These are phyloP conservation scores for Hydnomerulius pinastri DNA, from an alignment of 768 basidiomycete genomes.

Conservation along the genomic window DNA sequence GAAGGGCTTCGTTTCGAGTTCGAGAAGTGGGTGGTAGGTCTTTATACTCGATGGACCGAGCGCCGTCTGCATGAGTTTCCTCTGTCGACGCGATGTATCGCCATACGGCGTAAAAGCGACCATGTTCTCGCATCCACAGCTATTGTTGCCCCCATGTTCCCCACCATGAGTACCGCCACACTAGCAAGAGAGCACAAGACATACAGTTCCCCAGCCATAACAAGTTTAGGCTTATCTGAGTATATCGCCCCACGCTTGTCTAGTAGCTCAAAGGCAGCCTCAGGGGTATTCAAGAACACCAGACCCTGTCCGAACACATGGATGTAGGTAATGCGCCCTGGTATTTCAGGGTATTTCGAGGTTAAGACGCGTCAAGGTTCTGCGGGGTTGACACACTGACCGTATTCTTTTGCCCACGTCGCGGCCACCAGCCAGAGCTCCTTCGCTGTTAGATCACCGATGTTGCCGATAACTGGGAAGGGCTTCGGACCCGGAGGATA, in stretches of 20 bases:
- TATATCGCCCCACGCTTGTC: conserved; percentile 73
- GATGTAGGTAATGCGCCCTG: conserved; percentile 63
- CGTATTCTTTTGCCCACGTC: conserved; percentile 64
- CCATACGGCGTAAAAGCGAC: conserved; percentile 70
- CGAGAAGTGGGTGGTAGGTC: conserved; percentile 57
- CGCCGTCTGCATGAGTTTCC: conserved; percentile 66
- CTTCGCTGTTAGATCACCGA: conserved; percentile 57
- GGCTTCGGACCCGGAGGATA: conserved; percentile 72
- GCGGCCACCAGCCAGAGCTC: conserved; percentile 67
- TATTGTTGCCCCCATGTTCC: conserved; percentile 18
- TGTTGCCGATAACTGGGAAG: conserved; percentile 64
- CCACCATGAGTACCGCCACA: not conserved
- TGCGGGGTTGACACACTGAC: too few species aligned
- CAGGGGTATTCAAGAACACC: conserved; percentile 64
- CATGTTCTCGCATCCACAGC: conserved; percentile 69
- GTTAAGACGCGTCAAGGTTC: not conserved
- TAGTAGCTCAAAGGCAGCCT: conserved; percentile 62
- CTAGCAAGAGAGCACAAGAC: conserved; percentile 25
- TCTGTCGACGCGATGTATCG: conserved; percentile 62
- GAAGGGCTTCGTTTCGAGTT: conserved; percentile 57
- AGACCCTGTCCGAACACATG: conserved; percentile 68
- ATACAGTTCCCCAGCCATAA: conserved; percentile 73
- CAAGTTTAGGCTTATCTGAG: conserved; percentile 68
- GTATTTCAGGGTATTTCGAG: too few species aligned
- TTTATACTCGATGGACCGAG: conserved; percentile 55